phyloP scores from a whole-genome alignment of 1,284 basidiomycete species.

The Athelia sp. region DNA sequence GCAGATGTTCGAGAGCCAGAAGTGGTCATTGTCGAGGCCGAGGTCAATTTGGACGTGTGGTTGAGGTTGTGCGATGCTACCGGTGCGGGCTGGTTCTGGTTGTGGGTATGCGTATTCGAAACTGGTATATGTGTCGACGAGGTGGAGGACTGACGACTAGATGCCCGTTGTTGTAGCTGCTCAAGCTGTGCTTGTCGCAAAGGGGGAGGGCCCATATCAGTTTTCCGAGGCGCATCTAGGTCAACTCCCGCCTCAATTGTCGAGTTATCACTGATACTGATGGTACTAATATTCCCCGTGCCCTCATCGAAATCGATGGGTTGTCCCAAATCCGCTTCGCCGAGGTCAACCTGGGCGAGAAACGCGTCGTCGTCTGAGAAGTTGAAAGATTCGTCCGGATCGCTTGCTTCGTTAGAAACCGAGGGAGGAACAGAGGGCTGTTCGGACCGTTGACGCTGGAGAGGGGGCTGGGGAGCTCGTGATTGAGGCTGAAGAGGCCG shows the following conservation, averaged over 20 bases:
- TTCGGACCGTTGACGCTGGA: conserved; percentile 1
- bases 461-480: background rate
- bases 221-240: conserved; percentile 8
- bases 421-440: conserved; percentile 7
- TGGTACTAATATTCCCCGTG: conserved; percentile 10
- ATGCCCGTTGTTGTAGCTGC: background rate
- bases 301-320: conserved; percentile 49
- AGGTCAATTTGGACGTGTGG: too few species aligned
- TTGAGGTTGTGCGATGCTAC: background rate
- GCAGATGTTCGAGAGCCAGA: background rate
- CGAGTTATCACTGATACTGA: too few species aligned
- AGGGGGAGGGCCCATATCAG: conserved; percentile 4
- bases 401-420: conserved; percentile 13
- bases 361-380: conserved; percentile 65
- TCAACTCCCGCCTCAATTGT: background rate
- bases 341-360: conserved; percentile 53
- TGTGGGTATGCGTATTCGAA: background rate
- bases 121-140: background rate
- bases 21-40: background rate
- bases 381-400: conserved; percentile 39
- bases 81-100: background rate
- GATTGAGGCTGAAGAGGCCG: background rate
- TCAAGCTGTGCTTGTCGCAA: conserved; percentile 2
- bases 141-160: background rate
- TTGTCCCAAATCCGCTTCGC: conserved; percentile 42